Evolutionary conservation across 306 rosid genomes (phyloP).

Genomic region (Aeschynomene evenia): DNA sequence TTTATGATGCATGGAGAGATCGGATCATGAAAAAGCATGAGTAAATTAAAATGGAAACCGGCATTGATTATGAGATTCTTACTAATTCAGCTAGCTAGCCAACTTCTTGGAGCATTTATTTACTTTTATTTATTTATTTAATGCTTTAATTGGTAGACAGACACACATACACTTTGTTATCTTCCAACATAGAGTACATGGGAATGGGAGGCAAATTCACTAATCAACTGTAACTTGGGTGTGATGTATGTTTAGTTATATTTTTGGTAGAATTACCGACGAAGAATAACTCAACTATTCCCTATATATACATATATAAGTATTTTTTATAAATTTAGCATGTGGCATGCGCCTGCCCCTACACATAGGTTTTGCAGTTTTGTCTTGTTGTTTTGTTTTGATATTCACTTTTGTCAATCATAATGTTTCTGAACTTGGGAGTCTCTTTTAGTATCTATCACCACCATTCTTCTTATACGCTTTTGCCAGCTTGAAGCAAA

Average conservation of each 20-base stretch:
- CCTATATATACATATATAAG: not conserved
- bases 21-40: not conserved
- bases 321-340: no score
- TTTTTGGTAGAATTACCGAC: conserved; percentile 1
- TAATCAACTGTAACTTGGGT: not conserved
- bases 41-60: not conserved
- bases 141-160: not conserved
- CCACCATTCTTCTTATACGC: conserved; percentile 22
- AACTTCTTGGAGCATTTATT: not conserved
- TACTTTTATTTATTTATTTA: not conserved
- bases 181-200: not conserved
- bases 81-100: not conserved
- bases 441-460: conserved; percentile 32
- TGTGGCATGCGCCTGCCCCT: not conserved
- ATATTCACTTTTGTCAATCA: conserved; percentile 5
- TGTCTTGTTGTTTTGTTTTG: conserved; percentile 29
- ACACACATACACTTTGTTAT: not conserved
- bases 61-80: not conserved
- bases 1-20: not conserved
- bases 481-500: conserved; percentile 30
- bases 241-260: not conserved
- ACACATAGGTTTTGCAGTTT: conserved; percentile 18
- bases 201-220: not conserved
- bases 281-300: not conserved
- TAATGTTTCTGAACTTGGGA: conserved; percentile 36